A percentile compares a stretch with the other conserved stretches of the same genome.
These are phyloP conservation scores for Luffa aegyptiaca DNA, from an alignment of 306 rosid species.

Conservation along the genomic window DNA sequence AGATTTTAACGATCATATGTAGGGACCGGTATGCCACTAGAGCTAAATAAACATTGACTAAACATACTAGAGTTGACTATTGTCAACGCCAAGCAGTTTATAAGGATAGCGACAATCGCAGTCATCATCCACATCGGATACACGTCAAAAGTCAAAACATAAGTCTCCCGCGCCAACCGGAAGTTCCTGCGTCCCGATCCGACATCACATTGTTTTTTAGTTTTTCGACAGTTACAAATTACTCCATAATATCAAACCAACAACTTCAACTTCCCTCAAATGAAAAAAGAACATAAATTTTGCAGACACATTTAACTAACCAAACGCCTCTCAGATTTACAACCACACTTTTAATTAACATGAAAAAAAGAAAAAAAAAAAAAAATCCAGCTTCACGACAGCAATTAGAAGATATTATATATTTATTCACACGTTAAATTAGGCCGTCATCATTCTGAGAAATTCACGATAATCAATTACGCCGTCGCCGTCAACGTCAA, in stretches of 20 bases:
- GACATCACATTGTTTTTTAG: neutral
- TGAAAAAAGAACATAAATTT: too few relatives aligned
- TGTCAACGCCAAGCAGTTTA: too few relatives aligned
- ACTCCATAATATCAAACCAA: neutral
- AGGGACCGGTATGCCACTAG: too few relatives aligned
- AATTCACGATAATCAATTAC: slow-evolving; percentile 47
- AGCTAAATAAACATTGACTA: too few relatives aligned
- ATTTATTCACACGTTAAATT: neutral
- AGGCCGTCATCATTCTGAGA: slow-evolving; percentile 19
- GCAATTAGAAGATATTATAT: too few relatives aligned
- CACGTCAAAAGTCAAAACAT: neutral
- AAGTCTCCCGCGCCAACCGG: neutral
- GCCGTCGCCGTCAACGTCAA: slow-evolving; percentile 53
- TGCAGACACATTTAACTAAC: neutral
- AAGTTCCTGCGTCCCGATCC: neutral
- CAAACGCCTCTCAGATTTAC: neutral
- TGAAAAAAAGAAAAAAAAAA: neutral
- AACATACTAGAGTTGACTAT: too few relatives aligned
- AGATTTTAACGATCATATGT: too few relatives aligned
- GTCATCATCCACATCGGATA: neutral
- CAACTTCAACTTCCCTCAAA: neutral
- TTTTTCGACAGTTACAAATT: neutral
- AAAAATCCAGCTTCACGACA: too few relatives aligned
- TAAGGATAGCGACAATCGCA: too few relatives aligned
- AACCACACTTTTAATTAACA: neutral